Evolutionary conservation across 2,329 filamentous ascomycete genomes (phyloP).

Genomic region (Aspergillus sergii): DNA sequence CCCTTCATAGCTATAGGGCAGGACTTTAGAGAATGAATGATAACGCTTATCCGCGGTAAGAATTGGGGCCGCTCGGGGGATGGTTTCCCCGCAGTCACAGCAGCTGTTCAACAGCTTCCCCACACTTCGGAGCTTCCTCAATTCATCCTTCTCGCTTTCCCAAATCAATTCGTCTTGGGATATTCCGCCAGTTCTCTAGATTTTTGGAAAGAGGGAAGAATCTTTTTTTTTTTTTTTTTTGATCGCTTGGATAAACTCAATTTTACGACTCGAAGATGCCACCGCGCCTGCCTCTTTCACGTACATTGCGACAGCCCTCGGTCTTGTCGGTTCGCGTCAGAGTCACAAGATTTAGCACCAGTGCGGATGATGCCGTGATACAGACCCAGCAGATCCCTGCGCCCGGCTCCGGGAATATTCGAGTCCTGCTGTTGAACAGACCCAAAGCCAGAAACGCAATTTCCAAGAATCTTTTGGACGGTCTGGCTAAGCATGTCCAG

Average conservation of each 20-base stretch:
- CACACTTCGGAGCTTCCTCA: constrained; percentile 7
- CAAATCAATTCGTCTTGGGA: neutral
- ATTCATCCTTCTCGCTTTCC: neutral
- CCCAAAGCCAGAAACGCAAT: constrained; percentile 88
- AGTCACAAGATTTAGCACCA: constrained; percentile 39
- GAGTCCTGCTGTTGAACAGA: constrained; percentile 84
- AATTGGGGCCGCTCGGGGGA: neutral
- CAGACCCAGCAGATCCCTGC: constrained; percentile 75
- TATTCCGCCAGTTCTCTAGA: neutral
- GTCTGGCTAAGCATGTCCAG: constrained; percentile 72
- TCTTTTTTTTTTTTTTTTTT: no score
- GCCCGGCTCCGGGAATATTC: constrained; percentile 79
- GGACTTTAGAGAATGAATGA: neutral
- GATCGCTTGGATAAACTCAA: neutral
- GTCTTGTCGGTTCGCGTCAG: constrained; percentile 29
- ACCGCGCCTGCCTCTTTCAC: constrained; percentile 32
- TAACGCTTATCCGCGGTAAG: constrained; percentile 23
- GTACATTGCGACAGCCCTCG: constrained; percentile 23
- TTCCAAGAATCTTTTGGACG: constrained; percentile 72
- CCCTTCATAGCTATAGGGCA: constrained; percentile 1
- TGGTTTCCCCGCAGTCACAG: constrained; percentile 12
- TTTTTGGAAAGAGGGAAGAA: neutral
- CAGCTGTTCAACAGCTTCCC: constrained; percentile 9
- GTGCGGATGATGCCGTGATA: constrained; percentile 49
- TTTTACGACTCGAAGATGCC: constrained; percentile 27